These are phyloP conservation scores for Apiotrichum laibachii DNA, from an alignment of 1,284 basidiomycete species.

Conservation along the genomic window DNA sequence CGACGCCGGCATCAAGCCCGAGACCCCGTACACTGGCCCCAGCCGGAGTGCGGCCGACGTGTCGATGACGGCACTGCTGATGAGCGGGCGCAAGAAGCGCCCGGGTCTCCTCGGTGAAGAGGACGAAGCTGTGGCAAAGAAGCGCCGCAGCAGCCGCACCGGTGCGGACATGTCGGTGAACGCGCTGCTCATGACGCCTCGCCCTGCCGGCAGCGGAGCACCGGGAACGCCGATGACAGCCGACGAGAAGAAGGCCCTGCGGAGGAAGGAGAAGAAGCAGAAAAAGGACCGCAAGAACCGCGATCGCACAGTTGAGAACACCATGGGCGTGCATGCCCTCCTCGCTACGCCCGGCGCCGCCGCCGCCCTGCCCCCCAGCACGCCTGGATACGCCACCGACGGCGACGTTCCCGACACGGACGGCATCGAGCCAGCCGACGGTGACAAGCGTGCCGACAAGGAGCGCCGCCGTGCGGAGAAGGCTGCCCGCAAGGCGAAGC, in stretches of 20 bases:
- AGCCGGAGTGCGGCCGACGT: conserved; percentile 3
- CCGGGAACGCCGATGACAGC: too few relatives aligned
- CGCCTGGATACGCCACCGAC: neutral
- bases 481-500: conserved; percentile 4
- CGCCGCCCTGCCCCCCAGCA: neutral
- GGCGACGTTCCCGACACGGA: conserved; percentile 1
- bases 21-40: conserved; percentile 8
- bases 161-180: conserved; percentile 1
- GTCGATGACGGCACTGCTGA: neutral
- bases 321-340: neutral
- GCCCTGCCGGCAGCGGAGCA: neutral
- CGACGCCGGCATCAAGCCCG: neutral
- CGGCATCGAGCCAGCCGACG: neutral
- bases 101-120: neutral
- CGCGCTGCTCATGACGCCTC: conserved; percentile 1
- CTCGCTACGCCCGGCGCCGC: neutral
- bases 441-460: conserved; percentile 1
- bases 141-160: neutral
- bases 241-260: neutral
- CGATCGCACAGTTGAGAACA: conserved; percentile 5
- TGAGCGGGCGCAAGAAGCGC: neutral
- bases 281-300: neutral
- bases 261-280: neutral
- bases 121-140: neutral
- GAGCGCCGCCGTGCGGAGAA: conserved; percentile 6